phyloP scores from a whole-genome alignment of 75 land plant species.

The Adiantum capillusveneris region DNA sequence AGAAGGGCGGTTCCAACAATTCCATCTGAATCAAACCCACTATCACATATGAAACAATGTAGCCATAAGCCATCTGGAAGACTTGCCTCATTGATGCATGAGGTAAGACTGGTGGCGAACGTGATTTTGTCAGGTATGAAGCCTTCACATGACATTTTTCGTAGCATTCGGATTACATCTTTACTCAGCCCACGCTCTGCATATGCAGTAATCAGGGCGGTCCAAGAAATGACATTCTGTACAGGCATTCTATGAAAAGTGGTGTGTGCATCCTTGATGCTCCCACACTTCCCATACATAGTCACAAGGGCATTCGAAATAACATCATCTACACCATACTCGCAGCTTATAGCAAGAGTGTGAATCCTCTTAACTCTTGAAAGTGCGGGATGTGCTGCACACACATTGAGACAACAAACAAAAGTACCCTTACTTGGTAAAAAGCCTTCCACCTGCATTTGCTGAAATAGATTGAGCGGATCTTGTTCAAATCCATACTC shows the following conservation, averaged over 20 bases:
- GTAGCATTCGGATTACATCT: background rate
- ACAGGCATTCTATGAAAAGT: conserved; percentile 1
- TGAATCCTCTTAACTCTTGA: conserved; percentile 5
- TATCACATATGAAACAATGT: conserved; percentile 2
- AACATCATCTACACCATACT: background rate
- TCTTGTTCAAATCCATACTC: background rate
- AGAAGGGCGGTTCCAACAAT: conserved; percentile 16
- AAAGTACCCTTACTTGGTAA: conserved; percentile 1
- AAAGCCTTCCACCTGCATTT: conserved; percentile 1
- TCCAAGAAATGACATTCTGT: conserved; percentile 12
- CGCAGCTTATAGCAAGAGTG: conserved; percentile 2
- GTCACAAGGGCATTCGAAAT: conserved; percentile 14
- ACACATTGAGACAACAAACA: background rate
- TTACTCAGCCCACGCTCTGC: background rate
- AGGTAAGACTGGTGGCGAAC: conserved; percentile 9
- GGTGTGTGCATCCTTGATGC: conserved; percentile 3
- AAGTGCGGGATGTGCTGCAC: background rate
- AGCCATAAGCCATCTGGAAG: conserved; percentile 7
- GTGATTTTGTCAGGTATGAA: conserved; percentile 8
- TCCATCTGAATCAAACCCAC: conserved; percentile 13
- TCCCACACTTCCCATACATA: conserved; percentile 20
- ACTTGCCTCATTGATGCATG: conserved; percentile 5
- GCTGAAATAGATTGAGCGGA: background rate
- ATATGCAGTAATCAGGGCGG: background rate
- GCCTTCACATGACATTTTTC: background rate